Conservation (phyloP, 352 stramenopile species). For the Phytophthora pluvialis region DNA sequence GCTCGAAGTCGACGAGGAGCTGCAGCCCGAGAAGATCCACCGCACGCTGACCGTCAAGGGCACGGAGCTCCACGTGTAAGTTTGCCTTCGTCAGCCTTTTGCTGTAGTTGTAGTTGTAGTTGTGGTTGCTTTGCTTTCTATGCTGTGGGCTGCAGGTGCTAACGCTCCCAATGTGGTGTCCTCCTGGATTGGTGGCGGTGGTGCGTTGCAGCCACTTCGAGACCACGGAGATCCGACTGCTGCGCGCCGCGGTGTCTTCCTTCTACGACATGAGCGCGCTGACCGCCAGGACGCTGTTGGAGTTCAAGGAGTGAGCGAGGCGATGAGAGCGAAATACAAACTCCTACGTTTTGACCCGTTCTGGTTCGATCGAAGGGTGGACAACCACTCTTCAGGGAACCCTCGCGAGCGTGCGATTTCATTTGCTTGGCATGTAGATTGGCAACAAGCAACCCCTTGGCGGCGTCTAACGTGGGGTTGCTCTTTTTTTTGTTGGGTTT, state of each 20-base stretch:
- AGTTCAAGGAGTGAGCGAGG: conserved; percentile 81
- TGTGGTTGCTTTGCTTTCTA: not conserved
- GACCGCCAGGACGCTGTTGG: conserved; percentile 73
- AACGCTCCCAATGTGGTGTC: no score
- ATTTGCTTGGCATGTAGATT: no score
- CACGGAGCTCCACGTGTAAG: conserved; percentile 74
- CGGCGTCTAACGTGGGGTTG: no score
- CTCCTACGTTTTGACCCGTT: not conserved
- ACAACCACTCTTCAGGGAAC: not conserved
- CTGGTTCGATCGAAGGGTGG: not conserved
- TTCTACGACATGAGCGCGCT: conserved; percentile 90
- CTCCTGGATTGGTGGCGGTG: conserved; percentile 12
- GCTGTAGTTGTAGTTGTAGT: not conserved
- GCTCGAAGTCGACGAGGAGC: conserved; percentile 88
- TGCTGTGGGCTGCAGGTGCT: not conserved
- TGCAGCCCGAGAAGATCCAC: conserved; percentile 88
- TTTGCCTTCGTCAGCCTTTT: not conserved
- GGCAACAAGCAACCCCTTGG: no score
- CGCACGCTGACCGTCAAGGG: conserved; percentile 68
- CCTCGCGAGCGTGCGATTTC: not conserved
- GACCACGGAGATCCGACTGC: conserved; percentile 82
- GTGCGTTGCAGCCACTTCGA: conserved; percentile 71
- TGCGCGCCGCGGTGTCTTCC: conserved; percentile 84
- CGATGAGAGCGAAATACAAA: conserved; percentile 14
- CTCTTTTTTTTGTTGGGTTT: no score